Evolutionary conservation across 345 rosid species (phyloP), one percentile per base, ranked within the genome.

Genomic region (Corchorus olitorius): DNA sequence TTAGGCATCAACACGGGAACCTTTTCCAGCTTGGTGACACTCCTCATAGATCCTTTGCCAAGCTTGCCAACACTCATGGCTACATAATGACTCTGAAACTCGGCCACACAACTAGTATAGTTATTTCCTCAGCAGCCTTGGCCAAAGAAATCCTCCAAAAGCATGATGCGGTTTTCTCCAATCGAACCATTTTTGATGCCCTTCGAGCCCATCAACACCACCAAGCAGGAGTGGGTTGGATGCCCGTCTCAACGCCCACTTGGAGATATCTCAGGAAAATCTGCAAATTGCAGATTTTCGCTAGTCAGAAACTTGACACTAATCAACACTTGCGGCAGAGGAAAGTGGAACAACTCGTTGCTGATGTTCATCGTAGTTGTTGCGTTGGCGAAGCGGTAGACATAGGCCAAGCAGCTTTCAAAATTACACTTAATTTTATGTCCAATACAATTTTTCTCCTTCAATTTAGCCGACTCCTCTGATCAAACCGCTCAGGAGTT

Each of bases 121-220:
- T 85, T 20, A 37, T 85, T 53, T 76, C 87, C 46, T 89, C 86
- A 13, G 77, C 82, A 0, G 76, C 33, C 3, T 41, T 79, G 35
- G 90, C 86, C 48, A 77, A 79, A 76, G 81, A 88, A 53, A 77
- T 80, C 66, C 82, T 85, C 35, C 81, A 84, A 45, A 83, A 79
- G 59, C 80, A 83, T 20, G 89, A 86, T 61, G 81, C 27, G 27
- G 27, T 0, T 27, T 27, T 27, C 27, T 27, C 27, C 27, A 27
- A 27, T 65, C 43, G 48, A 56, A 19, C 72, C 87, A 76, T 67
- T 11, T 1, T 1, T 13, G 27, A 27, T 27, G 27, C 1, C 27
- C 0, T 27, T 27, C 27, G 27, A 27, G 27, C 27, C 27, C 27
- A 55, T 46, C 78, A 81, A 48, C 85, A 87, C 65, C 56, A 79